Conservation (phyloP, 148 eudicot species). For the Polygonum maritimum region DNA sequence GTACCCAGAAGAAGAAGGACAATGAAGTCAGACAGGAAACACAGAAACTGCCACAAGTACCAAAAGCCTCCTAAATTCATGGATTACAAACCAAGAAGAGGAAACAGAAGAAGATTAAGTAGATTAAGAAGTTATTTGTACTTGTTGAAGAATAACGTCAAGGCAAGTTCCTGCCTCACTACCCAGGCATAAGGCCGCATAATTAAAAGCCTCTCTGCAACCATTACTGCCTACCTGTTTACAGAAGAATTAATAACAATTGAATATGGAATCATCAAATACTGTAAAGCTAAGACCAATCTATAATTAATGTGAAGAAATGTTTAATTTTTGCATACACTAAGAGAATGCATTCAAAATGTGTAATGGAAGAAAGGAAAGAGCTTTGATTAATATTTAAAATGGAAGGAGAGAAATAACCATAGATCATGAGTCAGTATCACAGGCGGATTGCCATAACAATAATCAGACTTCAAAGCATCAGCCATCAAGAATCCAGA, state of each 20-base stretch:
- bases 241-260: not conserved
- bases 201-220: slow-evolving; percentile 74
- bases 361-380: not conserved
- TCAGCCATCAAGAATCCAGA: slow-evolving; percentile 84
- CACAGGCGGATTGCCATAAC: slow-evolving; percentile 44
- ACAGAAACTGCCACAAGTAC: too few relatives aligned
- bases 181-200: slow-evolving; percentile 88
- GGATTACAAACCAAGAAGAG: not conserved
- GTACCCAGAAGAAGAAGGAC: too few relatives aligned
- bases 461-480: slow-evolving; percentile 68
- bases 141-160: slow-evolving; percentile 85
- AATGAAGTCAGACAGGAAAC: too few relatives aligned
- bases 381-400: not conserved
- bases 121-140: slow-evolving; percentile 24
- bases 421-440: slow-evolving; percentile 70
- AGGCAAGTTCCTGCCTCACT: slow-evolving; percentile 84
- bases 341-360: not conserved
- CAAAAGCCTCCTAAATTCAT: too few relatives aligned
- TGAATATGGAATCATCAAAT: not conserved
- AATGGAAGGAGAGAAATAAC: slow-evolving; percentile 20
- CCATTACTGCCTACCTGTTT: slow-evolving; percentile 85
- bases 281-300: too few relatives aligned
- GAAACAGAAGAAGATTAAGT: not conserved
- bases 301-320: not conserved
- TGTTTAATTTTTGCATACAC: not conserved